Percentiles rank a stretch among this genome's conserved stretches.
phyloP scores from a whole-genome alignment of 2,329 filamentous ascomycete species.

The Ophiostoma perfectum region DNA sequence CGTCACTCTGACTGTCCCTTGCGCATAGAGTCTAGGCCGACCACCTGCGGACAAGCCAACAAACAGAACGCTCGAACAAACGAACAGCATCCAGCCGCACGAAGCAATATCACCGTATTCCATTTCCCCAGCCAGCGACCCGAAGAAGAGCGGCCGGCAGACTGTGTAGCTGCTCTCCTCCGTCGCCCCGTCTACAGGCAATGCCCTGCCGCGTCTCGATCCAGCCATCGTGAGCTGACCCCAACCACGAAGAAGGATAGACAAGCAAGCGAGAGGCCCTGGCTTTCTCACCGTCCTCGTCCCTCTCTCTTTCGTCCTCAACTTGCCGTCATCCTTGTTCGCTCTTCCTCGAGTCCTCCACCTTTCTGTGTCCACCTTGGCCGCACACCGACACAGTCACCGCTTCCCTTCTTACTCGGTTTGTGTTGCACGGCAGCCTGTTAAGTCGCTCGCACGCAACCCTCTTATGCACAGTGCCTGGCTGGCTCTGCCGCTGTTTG shows the following conservation, averaged over 20 bases:
- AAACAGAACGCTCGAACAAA: too few species aligned
- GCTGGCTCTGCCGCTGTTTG: slow-evolving; percentile 5
- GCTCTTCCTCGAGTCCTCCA: not conserved
- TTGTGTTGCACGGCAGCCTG: slow-evolving; percentile 19
- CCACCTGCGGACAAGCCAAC: not conserved
- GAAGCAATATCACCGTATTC: not conserved
- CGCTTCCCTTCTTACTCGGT: slow-evolving; percentile 7
- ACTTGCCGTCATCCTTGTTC: not conserved
- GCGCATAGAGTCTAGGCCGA: not conserved
- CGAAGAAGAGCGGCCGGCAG: too few species aligned
- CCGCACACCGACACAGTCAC: not conserved
- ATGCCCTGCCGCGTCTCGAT: slow-evolving; percentile 19
- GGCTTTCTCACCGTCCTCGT: not conserved
- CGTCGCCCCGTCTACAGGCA: slow-evolving; percentile 7
- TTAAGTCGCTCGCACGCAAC: not conserved
- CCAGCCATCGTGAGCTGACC: slow-evolving; percentile 15
- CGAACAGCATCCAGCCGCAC: not conserved
- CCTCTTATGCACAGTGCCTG: slow-evolving; percentile 2
- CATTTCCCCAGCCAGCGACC: not conserved
- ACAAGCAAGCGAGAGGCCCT: not conserved
- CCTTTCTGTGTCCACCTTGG: not conserved
- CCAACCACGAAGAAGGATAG: not conserved
- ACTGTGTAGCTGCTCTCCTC: not conserved
- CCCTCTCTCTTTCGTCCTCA: not conserved
- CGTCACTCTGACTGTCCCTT: not conserved